These are phyloP conservation scores for Scheffersomyces stipitis DNA, from an alignment of 805 yeast species.

Conservation along the genomic window DNA sequence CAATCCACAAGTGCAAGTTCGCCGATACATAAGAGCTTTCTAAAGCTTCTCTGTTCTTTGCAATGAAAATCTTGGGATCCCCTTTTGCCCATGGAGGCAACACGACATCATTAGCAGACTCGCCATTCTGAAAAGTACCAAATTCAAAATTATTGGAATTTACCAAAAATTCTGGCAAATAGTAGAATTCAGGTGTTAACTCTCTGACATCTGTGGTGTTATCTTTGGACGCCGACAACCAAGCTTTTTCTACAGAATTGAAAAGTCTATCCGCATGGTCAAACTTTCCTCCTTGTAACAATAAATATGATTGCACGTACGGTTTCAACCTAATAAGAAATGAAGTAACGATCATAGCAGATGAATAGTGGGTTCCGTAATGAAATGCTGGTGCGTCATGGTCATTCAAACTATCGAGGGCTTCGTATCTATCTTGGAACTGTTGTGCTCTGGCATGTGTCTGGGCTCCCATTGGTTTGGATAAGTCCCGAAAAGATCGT, in stretches of 20 bases:
- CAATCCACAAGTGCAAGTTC: slow-evolving; percentile 81
- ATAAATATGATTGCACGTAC: slow-evolving; percentile 71
- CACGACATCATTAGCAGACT: slow-evolving; percentile 58
- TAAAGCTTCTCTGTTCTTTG: slow-evolving; percentile 76
- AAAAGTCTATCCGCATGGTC: slow-evolving; percentile 87
- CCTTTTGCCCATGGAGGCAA: slow-evolving; percentile 84
- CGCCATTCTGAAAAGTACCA: slow-evolving; percentile 66
- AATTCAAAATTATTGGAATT: slow-evolving; percentile 68
- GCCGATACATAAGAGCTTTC: slow-evolving; percentile 80
- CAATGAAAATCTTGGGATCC: slow-evolving; percentile 72
- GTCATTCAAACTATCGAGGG: slow-evolving; percentile 62
- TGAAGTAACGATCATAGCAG: slow-evolving; percentile 90
- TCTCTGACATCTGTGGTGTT: slow-evolving; percentile 88
- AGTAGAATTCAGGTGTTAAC: slow-evolving; percentile 82
- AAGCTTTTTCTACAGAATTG: slow-evolving; percentile 70
- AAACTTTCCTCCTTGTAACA: slow-evolving; percentile 84
- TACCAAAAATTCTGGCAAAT: slow-evolving; percentile 71
- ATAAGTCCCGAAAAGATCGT: slow-evolving; percentile 65
- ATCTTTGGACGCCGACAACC: slow-evolving; percentile 77
- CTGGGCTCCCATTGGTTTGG: slow-evolving; percentile 94
- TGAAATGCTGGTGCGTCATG: slow-evolving; percentile 72
- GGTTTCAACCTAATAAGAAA: slow-evolving; percentile 77
- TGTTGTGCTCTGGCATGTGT: slow-evolving; percentile 54
- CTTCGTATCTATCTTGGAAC: slow-evolving; percentile 72
- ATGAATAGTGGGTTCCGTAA: slow-evolving; percentile 90